These are phyloP conservation scores for Zalaria obscura DNA, from an alignment of 2,329 filamentous ascomycete species.

Conservation along the genomic window DNA sequence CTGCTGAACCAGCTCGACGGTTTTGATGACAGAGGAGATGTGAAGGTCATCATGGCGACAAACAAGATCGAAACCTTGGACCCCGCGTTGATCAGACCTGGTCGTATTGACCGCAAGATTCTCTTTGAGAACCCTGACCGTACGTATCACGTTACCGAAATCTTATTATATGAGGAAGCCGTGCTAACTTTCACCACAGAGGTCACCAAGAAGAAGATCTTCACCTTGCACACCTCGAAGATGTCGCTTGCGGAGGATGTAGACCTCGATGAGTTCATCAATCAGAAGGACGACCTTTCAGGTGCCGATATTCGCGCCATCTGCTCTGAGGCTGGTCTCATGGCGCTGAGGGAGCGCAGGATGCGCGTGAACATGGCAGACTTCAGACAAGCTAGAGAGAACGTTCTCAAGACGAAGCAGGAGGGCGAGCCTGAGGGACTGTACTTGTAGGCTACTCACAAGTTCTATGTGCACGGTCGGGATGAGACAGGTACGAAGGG, in stretches of 20 bases:
- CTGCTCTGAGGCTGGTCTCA: constrained; percentile 88
- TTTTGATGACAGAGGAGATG: constrained; percentile 95
- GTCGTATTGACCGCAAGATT: constrained; percentile 98
- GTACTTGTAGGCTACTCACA: constrained; percentile 60
- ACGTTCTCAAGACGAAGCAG: constrained; percentile 94
- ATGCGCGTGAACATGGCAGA: constrained; percentile 99
- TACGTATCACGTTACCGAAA: constrained; percentile 23
- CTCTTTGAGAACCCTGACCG: constrained; percentile 59
- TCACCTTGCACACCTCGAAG: constrained; percentile 94
- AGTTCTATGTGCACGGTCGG: no score
- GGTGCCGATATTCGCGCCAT: constrained; percentile 99
- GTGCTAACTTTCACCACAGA: constrained; percentile 45
- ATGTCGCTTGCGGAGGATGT: constrained; percentile 95
- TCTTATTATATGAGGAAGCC: constrained; percentile 11
- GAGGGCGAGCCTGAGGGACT: constrained; percentile 96
- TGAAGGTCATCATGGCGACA: constrained; percentile 99
- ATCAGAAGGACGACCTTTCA: constrained; percentile 92
- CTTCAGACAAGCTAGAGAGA: constrained; percentile 82
- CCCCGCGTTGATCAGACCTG: constrained; percentile 87
- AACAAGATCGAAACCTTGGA: constrained; percentile 99
- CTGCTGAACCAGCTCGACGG: constrained; percentile 96
- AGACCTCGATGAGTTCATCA: constrained; percentile 97
- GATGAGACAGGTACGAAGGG: no score
- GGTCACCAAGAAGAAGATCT: constrained; percentile 96
- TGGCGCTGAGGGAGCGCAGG: constrained; percentile 84